A percentile compares a stretch with the other conserved stretches of the same genome.
phyloP scores from a whole-genome alignment of 192 early-diverging fungal species.

The Coemansia furcata region DNA sequence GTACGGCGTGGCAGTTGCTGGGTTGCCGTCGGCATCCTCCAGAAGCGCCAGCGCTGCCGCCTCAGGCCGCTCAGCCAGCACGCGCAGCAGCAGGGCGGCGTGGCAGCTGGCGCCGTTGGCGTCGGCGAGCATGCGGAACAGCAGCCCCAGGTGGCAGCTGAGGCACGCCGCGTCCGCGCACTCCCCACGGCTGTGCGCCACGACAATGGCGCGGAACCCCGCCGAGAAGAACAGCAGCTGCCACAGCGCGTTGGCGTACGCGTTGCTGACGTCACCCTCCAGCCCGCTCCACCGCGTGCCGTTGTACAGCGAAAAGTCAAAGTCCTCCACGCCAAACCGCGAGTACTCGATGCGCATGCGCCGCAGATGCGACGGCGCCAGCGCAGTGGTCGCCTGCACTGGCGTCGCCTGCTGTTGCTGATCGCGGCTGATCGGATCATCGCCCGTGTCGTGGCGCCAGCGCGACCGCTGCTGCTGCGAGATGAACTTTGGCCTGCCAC shows the following conservation, averaged over 20 bases:
- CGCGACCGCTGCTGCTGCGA: slow-evolving; percentile 49
- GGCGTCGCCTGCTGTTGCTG: background rate
- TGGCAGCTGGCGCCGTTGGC: slow-evolving; percentile 93
- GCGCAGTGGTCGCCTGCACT: slow-evolving; percentile 3
- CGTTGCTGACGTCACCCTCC: slow-evolving; percentile 87
- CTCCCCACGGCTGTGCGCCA: slow-evolving; percentile 64
- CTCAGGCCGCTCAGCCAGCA: slow-evolving; percentile 80
- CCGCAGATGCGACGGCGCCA: slow-evolving; percentile 39
- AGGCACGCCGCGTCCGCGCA: slow-evolving; percentile 80
- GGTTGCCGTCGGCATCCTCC: slow-evolving; percentile 69
- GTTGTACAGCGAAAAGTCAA: slow-evolving; percentile 99
- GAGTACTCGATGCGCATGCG: slow-evolving; percentile 55
- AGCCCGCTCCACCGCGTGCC: slow-evolving; percentile 81
- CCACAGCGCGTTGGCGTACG: slow-evolving; percentile 86
- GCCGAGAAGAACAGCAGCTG: slow-evolving; percentile 79
- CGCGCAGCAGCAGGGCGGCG: slow-evolving; percentile 86
- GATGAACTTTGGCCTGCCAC: slow-evolving; percentile 40
- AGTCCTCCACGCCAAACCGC: slow-evolving; percentile 96
- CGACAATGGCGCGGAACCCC: slow-evolving; percentile 64
- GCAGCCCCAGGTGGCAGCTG: slow-evolving; percentile 87
- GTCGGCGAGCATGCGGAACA: slow-evolving; percentile 85
- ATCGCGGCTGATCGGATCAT: background rate
- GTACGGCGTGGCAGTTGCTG: slow-evolving; percentile 60
- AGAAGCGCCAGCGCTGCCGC: slow-evolving; percentile 83
- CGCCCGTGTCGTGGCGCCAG: slow-evolving; percentile 27